Conservation (phyloP, 2,329 filamentous ascomycete genomes). For the Colletotrichum musae region DNA sequence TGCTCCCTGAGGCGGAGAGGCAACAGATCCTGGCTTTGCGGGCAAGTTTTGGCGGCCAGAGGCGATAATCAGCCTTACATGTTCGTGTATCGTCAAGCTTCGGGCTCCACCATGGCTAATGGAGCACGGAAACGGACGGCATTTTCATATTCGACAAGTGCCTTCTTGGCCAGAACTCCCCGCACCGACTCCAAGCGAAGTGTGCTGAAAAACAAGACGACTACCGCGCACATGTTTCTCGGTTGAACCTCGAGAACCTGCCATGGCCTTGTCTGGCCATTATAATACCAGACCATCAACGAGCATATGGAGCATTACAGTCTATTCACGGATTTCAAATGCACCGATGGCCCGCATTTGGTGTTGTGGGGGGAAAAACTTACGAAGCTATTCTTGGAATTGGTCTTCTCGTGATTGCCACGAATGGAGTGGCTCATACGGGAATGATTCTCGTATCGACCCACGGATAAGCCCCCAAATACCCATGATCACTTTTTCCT, state of each 20-base stretch:
- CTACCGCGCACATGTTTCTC: not conserved
- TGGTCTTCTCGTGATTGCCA: not conserved
- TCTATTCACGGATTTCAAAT: conserved; percentile 2
- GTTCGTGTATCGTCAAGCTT: not conserved
- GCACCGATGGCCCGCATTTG: not conserved
- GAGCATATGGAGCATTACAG: conserved; percentile 1
- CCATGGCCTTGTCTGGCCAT: not conserved
- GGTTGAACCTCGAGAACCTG: not conserved
- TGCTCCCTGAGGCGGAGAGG: conserved; percentile 80
- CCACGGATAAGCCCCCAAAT: conserved; percentile 4
- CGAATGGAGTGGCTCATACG: not conserved
- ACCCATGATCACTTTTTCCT: not conserved
- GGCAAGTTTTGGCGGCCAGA: conserved; percentile 69
- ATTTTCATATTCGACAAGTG: not conserved
- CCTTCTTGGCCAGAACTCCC: not conserved
- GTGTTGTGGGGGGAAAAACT: conserved; percentile 7
- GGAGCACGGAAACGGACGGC: not conserved
- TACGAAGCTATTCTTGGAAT: conserved; percentile 27
- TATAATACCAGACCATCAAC: not conserved
- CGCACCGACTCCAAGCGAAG: not conserved
- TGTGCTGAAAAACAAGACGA: not conserved
- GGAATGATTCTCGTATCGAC: not conserved
- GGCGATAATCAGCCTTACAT: conserved; percentile 44
- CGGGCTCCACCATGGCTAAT: not conserved
- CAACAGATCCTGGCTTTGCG: conserved; percentile 85